Percentiles rank a stretch among this genome's conserved stretches.
Evolutionary conservation across 768 basidiomycete genomes (phyloP).

Genomic region (Pilatotrama ljubarskyi): DNA sequence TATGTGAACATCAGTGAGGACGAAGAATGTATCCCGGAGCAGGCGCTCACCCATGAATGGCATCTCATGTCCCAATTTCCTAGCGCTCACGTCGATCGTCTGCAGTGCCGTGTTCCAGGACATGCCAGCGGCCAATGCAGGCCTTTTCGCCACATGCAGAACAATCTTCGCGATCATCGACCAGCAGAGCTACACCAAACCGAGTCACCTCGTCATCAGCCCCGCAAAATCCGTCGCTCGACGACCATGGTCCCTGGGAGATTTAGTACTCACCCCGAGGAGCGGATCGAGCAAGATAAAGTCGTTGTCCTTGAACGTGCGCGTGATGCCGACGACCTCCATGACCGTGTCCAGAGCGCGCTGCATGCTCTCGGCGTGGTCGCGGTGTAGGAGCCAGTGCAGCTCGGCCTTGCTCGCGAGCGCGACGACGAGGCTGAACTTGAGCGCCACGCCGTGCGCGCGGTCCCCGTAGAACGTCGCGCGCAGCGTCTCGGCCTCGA

Average conservation of each 20-base stretch:
- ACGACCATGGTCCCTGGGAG: not conserved
- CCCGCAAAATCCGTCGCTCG: not conserved
- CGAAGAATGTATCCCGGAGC: not conserved
- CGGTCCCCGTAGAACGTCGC: constrained; percentile 23
- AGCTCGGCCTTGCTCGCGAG: constrained; percentile 28
- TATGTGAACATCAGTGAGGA: not conserved
- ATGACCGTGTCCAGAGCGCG: constrained; percentile 23
- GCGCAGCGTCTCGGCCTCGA: constrained; percentile 25
- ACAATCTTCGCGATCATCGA: constrained; percentile 24
- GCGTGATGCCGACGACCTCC: constrained; percentile 27
- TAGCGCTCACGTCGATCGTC: constrained; percentile 19
- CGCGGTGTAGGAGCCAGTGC: constrained; percentile 23
- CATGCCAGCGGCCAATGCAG: not conserved
- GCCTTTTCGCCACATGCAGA: constrained; percentile 21
- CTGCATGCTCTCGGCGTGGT: constrained; percentile 26
- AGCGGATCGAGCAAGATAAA: constrained; percentile 27
- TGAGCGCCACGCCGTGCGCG: constrained; percentile 22
- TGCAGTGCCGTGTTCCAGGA: constrained; percentile 13
- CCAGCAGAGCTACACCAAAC: constrained; percentile 23
- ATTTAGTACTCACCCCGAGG: constrained; percentile 20
- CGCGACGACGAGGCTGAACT: constrained; percentile 27
- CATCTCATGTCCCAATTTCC: constrained; percentile 19
- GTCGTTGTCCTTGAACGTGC: constrained; percentile 27
- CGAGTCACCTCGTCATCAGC: not conserved
- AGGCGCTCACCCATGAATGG: constrained; percentile 22